These are phyloP conservation scores for Plantago elongata DNA, from an alignment of 257 asterid species.

Conservation along the genomic window DNA sequence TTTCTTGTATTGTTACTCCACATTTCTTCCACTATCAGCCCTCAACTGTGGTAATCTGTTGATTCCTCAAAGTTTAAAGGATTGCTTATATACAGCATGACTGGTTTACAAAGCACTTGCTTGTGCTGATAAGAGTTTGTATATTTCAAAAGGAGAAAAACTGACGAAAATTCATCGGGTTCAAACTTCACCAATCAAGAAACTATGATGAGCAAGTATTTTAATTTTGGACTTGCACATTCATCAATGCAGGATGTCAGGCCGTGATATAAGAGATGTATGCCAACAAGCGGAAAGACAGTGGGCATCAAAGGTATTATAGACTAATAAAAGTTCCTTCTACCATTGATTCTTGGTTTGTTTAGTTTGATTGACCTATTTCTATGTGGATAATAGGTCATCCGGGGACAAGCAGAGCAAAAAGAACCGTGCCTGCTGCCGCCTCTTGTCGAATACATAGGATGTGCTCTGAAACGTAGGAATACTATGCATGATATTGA, in stretches of 20 bases:
- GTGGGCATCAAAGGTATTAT: slow-evolving; percentile 94
- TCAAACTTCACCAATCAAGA: not conserved
- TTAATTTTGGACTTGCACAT: not conserved
- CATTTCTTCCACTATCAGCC: too few relatives aligned
- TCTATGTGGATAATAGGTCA: slow-evolving; percentile 35
- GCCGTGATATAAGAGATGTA: slow-evolving; percentile 85
- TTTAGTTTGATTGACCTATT: slow-evolving; percentile 18
- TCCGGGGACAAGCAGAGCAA: slow-evolving; percentile 58
- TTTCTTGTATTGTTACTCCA: too few relatives aligned
- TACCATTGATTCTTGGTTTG: not conserved
- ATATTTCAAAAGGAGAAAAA: too few relatives aligned
- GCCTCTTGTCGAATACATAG: slow-evolving; percentile 59
- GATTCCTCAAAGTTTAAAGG: too few relatives aligned
- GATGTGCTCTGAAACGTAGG: slow-evolving; percentile 48
- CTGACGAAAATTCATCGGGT: not conserved
- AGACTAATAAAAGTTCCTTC: not conserved
- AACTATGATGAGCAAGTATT: not conserved
- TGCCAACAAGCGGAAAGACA: slow-evolving; percentile 97
- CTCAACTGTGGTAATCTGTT: too few relatives aligned
- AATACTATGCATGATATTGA: slow-evolving; percentile 36
- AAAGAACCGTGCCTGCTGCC: slow-evolving; percentile 46
- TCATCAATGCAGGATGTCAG: slow-evolving; percentile 65
- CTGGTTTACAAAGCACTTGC: too few relatives aligned
- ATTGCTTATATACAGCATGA: too few relatives aligned
- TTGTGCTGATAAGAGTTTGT: too few relatives aligned